Conservation (phyloP, 805 yeast species). For the Yamadazyma nakazawae region DNA sequence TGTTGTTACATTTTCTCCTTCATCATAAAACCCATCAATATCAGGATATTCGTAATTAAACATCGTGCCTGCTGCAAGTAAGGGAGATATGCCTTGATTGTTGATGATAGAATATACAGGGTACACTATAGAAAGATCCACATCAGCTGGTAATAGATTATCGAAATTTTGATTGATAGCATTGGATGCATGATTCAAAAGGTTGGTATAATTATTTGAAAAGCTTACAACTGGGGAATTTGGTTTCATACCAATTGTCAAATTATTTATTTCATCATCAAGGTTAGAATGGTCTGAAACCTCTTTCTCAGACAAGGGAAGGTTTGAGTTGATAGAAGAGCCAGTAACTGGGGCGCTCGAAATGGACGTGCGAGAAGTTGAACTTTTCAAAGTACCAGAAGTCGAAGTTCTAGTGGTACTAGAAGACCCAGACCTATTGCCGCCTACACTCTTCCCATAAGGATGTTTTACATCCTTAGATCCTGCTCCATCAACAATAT, state of each 20-base stretch:
- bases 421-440: neutral
- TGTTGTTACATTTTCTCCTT: neutral
- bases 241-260: slow-evolving; percentile 14
- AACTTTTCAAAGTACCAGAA: neutral
- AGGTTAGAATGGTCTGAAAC: neutral
- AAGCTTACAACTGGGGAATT: neutral
- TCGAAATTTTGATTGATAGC: slow-evolving; percentile 29
- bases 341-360: neutral
- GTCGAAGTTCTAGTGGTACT: neutral
- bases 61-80: neutral
- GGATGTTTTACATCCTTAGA: no score
- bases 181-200: slow-evolving; percentile 12
- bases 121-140: slow-evolving; percentile 32
- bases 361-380: neutral
- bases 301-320: neutral
- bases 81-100: slow-evolving; percentile 14
- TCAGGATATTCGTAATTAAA: slow-evolving; percentile 1
- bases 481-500: slow-evolving; percentile 10
- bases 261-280: slow-evolving; percentile 16
- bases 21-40: slow-evolving; percentile 1
- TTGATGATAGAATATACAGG: slow-evolving; percentile 31
- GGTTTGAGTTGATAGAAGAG: neutral
- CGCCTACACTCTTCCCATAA: neutral
- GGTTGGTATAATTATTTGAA: slow-evolving; percentile 10
- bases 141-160: slow-evolving; percentile 24